Conservation (phyloP, 2,329 filamentous ascomycete genomes). For the Cladosporium sp. region DNA sequence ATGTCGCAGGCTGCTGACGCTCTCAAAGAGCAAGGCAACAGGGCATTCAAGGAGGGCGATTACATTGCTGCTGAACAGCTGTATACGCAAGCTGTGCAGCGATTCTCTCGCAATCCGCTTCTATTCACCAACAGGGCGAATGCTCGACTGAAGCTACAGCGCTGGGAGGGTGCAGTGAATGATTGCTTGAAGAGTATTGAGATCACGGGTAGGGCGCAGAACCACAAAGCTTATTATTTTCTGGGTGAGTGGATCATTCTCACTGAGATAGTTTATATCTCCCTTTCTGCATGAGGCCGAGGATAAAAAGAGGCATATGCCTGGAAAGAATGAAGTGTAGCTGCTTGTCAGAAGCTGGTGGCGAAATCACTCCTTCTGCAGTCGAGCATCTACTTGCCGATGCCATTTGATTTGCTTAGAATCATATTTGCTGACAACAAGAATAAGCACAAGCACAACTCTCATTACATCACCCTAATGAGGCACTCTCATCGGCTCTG, state of each 20-base stretch:
- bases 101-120: constrained; percentile 70
- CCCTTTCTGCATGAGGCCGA: too few relatives aligned
- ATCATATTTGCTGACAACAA: not conserved
- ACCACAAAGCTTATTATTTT: constrained; percentile 72
- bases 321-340: too few relatives aligned
- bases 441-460: constrained; percentile 68
- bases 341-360: constrained; percentile 11
- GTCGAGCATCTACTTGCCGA: not conserved
- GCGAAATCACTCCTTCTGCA: not conserved
- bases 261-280: too few relatives aligned
- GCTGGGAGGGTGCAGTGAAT: constrained; percentile 69
- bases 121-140: constrained; percentile 90
- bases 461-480: constrained; percentile 65
- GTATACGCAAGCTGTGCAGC: constrained; percentile 75
- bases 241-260: constrained; percentile 37
- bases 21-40: constrained; percentile 55
- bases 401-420: too few relatives aligned
- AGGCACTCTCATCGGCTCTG: constrained; percentile 66
- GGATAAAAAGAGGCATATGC: too few relatives aligned
- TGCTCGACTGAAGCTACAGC: constrained; percentile 67
- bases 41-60: constrained; percentile 61
- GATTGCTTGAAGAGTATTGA: constrained; percentile 74
- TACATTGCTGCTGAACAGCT: constrained; percentile 61
- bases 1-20: constrained; percentile 40
- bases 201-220: constrained; percentile 48